These are phyloP conservation scores for Neurospora discreta DNA, from an alignment of 495 filamentous ascomycete species.

Conservation along the genomic window DNA sequence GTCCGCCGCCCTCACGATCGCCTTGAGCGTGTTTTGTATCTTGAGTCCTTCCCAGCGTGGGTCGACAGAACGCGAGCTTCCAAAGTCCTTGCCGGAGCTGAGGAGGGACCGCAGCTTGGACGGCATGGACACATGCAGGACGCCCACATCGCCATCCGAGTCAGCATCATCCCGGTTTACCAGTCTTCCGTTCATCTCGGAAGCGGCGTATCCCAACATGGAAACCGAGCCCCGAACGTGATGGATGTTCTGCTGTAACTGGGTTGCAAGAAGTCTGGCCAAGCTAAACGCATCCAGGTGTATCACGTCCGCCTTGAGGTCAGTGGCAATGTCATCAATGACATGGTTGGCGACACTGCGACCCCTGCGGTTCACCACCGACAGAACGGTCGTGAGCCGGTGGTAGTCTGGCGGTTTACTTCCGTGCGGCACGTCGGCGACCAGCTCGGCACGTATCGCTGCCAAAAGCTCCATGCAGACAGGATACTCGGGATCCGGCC, in stretches of 20 bases:
- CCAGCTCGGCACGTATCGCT: constrained; percentile 25
- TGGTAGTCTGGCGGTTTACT: constrained; percentile 13
- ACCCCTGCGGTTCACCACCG: constrained; percentile 26
- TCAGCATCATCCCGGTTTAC: constrained; percentile 8
- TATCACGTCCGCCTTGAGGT: constrained; percentile 62
- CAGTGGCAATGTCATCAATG: constrained; percentile 40
- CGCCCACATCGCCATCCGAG: constrained; percentile 6
- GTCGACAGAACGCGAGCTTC: constrained; percentile 5
- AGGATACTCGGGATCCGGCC: constrained; percentile 16
- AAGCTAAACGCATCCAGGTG: constrained; percentile 69
- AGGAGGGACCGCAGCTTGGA: constrained; percentile 15
- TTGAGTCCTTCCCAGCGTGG: constrained; percentile 35
- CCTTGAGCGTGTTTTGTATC: constrained; percentile 27
- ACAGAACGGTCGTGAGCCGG: constrained; percentile 27
- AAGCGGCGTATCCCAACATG: constrained; percentile 53
- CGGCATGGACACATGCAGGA: constrained; percentile 14
- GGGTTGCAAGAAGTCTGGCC: constrained; percentile 63
- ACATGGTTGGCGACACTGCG: constrained; percentile 19
- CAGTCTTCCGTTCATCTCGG: constrained; percentile 29
- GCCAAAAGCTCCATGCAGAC: constrained; percentile 25
- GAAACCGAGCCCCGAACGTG: constrained; percentile 36
- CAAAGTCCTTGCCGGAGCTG: constrained; percentile 1
- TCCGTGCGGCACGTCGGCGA: constrained; percentile 13
- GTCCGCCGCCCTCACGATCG: constrained; percentile 23
- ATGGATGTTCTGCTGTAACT: constrained; percentile 50